A percentile compares a stretch with the other conserved stretches of the same genome.
Conservation (phyloP, 2,329 filamentous ascomycete species). For the Trichothecium sympodiale region DNA sequence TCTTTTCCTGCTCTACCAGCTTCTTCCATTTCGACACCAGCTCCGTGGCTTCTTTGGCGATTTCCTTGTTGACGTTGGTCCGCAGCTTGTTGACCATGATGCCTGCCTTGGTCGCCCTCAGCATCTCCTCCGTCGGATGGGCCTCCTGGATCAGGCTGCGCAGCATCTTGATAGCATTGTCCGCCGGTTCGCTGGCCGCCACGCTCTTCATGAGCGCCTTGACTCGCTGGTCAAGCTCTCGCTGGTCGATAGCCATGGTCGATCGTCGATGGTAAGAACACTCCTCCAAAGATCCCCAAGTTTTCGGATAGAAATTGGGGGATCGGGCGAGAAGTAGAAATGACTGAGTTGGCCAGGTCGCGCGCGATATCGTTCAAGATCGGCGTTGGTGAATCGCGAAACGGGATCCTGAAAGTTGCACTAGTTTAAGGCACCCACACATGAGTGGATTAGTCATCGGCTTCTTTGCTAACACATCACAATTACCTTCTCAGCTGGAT, state of each 20-base stretch:
- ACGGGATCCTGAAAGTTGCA: too few species aligned
- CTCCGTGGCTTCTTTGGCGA: constrained; percentile 65
- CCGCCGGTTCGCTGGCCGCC: constrained; percentile 59
- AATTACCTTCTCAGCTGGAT: not conserved
- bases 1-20: constrained; percentile 57
- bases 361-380: too few species aligned
- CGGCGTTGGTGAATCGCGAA: too few species aligned
- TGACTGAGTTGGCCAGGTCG: too few species aligned
- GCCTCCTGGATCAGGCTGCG: constrained; percentile 71
- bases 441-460: too few species aligned
- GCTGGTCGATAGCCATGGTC: constrained; percentile 54
- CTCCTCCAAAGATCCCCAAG: too few species aligned
- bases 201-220: constrained; percentile 74
- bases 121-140: constrained; percentile 75
- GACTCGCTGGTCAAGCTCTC: constrained; percentile 67
- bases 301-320: too few species aligned
- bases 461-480: too few species aligned
- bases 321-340: too few species aligned
- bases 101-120: constrained; percentile 83
- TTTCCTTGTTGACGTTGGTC: constrained; percentile 68
- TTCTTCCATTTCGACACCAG: constrained; percentile 84
- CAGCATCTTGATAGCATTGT: constrained; percentile 63
- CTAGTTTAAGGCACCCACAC: too few species aligned
- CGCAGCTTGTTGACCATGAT: constrained; percentile 76
- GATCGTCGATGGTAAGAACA: too few species aligned